These are phyloP conservation scores for Eucalyptus pauciflora DNA, from an alignment of 345 rosid species.

Conservation along the genomic window DNA sequence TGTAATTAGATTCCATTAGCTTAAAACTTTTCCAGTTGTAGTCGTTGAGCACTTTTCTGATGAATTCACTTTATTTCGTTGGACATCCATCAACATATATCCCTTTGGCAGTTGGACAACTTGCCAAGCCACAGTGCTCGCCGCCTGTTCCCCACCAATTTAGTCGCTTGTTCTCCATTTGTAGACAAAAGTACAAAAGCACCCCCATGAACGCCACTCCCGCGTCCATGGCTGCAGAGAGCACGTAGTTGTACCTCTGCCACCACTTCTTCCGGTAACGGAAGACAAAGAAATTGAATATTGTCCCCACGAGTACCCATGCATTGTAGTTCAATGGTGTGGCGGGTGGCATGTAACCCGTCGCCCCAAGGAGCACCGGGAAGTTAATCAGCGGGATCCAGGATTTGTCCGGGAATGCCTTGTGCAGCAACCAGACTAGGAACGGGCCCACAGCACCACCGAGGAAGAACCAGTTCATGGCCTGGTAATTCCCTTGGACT, in stretches of 20 bases:
- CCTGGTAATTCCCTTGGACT: conserved; percentile 48
- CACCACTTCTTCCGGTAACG: conserved; percentile 65
- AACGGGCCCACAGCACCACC: conserved; percentile 73
- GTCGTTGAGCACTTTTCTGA: not conserved
- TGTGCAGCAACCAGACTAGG: conserved; percentile 58
- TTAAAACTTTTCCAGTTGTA: not conserved
- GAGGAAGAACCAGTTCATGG: conserved; percentile 80
- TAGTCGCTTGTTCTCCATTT: not conserved
- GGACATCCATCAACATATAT: not conserved
- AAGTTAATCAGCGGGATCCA: conserved; percentile 85
- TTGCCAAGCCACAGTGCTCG: not conserved
- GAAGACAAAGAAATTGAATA: conserved; percentile 67
- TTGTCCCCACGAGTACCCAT: conserved; percentile 63
- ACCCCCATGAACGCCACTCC: not conserved
- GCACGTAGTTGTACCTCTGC: conserved; percentile 50
- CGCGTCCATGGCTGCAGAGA: not conserved
- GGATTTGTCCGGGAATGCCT: conserved; percentile 52
- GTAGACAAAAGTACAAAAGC: not conserved
- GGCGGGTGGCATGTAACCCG: conserved; percentile 67
- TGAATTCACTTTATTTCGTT: conserved; percentile 3
- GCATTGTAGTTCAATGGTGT: conserved; percentile 59
- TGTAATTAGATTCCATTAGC: not conserved
- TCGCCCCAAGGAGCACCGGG: conserved; percentile 76
- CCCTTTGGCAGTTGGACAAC: not conserved
- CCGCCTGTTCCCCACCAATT: not conserved